A percentile compares a stretch with the other conserved stretches of the same genome.
Evolutionary conservation across 1,139 yeast species (phyloP).

Genomic region (Starmera stellimalicola): DNA sequence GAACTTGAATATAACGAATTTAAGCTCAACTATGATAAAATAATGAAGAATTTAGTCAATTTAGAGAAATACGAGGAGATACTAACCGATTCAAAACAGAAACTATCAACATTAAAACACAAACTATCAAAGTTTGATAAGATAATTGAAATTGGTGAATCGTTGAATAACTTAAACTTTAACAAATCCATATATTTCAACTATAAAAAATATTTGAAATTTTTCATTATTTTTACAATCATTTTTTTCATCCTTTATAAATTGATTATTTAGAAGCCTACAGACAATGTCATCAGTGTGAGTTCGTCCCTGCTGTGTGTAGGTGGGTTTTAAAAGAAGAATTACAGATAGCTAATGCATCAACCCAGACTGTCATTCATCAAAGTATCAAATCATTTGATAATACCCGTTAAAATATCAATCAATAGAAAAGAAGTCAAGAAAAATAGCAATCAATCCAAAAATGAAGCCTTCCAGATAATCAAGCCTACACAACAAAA

Average conservation of each 20-base stretch:
- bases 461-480: slow-evolving; percentile 8
- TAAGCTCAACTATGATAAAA: neutral
- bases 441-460: slow-evolving; percentile 2
- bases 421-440: slow-evolving; percentile 11
- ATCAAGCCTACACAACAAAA: slow-evolving; percentile 13
- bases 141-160: slow-evolving; percentile 1
- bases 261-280: neutral
- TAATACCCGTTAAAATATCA: slow-evolving; percentile 11
- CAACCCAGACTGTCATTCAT: slow-evolving; percentile 7
- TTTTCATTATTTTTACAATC: neutral
- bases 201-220: neutral
- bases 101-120: neutral
- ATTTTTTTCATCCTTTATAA: too few species aligned
- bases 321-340: too few species aligned
- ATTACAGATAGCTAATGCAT: neutral
- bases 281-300: neutral
- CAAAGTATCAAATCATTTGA: slow-evolving; percentile 5
- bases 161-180: neutral
- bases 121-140: slow-evolving; percentile 1
- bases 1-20: slow-evolving; percentile 1
- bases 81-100: neutral
- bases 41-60: neutral
- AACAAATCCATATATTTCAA: neutral
- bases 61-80: slow-evolving; percentile 2
- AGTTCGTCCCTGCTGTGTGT: neutral